These are phyloP conservation scores for Calocera cornea DNA, from an alignment of 768 basidiomycete genomes.

Conservation along the genomic window DNA sequence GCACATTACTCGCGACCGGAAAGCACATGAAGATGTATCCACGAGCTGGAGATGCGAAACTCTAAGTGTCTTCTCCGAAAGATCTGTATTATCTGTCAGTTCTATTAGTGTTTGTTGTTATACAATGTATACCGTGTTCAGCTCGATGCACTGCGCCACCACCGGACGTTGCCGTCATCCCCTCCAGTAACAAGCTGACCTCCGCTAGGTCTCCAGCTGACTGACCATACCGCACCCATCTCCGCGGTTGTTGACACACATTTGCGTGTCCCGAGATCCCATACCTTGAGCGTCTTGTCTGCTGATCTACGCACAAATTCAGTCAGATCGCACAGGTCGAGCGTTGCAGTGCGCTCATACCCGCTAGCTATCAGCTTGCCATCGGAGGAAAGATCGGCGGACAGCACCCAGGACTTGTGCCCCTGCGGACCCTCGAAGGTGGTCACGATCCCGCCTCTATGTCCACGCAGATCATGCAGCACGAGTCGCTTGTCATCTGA, in stretches of 20 bases:
- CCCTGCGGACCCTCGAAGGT: slow-evolving; percentile 29
- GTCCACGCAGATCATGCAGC: slow-evolving; percentile 67
- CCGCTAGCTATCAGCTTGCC: slow-evolving; percentile 67
- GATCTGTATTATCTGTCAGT: not conserved
- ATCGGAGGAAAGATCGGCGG: slow-evolving; percentile 69
- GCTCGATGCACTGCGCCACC: slow-evolving; percentile 35
- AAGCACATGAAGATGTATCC: not conserved
- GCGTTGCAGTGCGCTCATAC: slow-evolving; percentile 30
- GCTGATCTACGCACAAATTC: slow-evolving; percentile 46
- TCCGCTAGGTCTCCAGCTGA: slow-evolving; percentile 61
- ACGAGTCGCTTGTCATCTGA: slow-evolving; percentile 89
- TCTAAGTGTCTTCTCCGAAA: not conserved
- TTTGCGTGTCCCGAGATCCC: slow-evolving; percentile 65
- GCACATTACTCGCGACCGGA: not conserved
- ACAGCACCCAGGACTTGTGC: slow-evolving; percentile 85
- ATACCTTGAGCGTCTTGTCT: slow-evolving; percentile 74
- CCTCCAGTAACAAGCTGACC: slow-evolving; percentile 64
- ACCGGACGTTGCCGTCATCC: slow-evolving; percentile 57
- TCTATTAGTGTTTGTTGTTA: not conserved
- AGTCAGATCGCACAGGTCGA: not conserved
- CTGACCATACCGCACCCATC: slow-evolving; percentile 69
- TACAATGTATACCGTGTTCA: not conserved
- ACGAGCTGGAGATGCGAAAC: not conserved
- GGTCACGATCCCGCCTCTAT: not conserved
- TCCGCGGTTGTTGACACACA: slow-evolving; percentile 69